Evolutionary conservation across 768 basidiomycete species (phyloP), one percentile per base, ranked within the genome.

Genomic region (Russula olivacea): DNA sequence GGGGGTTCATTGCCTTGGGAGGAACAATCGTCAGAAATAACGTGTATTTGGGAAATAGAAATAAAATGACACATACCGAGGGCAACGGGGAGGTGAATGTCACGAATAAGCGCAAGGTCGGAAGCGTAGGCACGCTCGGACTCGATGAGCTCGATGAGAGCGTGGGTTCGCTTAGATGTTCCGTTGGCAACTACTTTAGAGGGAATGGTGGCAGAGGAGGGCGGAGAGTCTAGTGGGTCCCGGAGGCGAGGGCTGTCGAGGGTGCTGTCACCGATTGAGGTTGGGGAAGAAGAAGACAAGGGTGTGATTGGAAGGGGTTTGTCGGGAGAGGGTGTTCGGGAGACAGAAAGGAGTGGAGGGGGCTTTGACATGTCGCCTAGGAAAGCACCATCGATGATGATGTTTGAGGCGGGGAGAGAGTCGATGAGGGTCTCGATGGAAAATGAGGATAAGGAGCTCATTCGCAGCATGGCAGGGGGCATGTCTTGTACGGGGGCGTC

Each of bases 61-160:
- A 7, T 23, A 14, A 66, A 59, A 14, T 45, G 49, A 78, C 81
- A 58, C 55, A 65, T 75, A 83, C 91, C 90, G 69, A 87, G 76
- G 51, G 90, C 91, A 57, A 91, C 74, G 7, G 89, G 89, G 45
- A 92, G 85, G 68, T 93, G 86, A 28, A 92, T 80, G 64, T 89
- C 86, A 58, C 86, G 80, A 65, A 93, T 84, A 58, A 92, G 77
- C 17, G 86, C 86, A 30, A 93, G 78, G 77, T 93, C 91, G n/a
- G 84, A 85, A 14, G 91, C 86, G 73, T 92, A 92, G 1, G 88
- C 87, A 30, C 88, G 79, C 70, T 93, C 91, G 23, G 88, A 89
- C 12, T 86, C 83, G 50, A 93, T 79, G 30, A 93, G 74, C 67
- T 93, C 91, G 55, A 83, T 81, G 23, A 93, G 76, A 10, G 90